phyloP scores from a whole-genome alignment of 192 early-diverging fungal genomes.

The Pecoramyces ruminantium region DNA sequence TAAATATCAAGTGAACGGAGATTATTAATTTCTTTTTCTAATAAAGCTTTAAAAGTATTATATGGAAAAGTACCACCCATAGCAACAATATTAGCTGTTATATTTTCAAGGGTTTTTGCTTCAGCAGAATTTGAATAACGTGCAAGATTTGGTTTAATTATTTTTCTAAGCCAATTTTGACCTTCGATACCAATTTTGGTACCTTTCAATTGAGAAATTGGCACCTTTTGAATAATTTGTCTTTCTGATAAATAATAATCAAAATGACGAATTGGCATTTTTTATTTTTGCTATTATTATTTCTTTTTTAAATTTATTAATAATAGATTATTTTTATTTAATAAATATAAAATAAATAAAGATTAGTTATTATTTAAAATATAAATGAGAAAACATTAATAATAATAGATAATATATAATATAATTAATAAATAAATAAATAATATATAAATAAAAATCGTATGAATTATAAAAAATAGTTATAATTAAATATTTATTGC shows the following conservation, averaged over 20 bases:
- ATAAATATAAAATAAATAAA: too few species aligned
- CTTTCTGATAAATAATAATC: conserved; percentile 23
- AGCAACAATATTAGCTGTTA: not conserved
- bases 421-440: too few species aligned
- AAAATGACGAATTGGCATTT: not conserved
- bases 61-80: not conserved
- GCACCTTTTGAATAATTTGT: conserved; percentile 30
- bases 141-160: conserved; percentile 14
- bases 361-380: too few species aligned
- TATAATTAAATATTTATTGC: too few species aligned
- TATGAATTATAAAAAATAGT: too few species aligned
- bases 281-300: not conserved
- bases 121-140: not conserved
- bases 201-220: conserved; percentile 36
- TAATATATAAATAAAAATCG: too few species aligned
- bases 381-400: too few species aligned
- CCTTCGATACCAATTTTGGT: conserved; percentile 65
- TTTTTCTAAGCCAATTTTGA: conserved; percentile 56
- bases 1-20: conserved; percentile 24
- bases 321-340: too few species aligned
- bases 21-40: not conserved
- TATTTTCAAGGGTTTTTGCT: not conserved
- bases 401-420: too few species aligned
- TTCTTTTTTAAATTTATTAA: not conserved
- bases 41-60: not conserved